Percentiles rank a stretch among this genome's conserved stretches.
phyloP scores from a whole-genome alignment of 176 grass and related monocot genomes.

The Cenchrus fungigraminus region DNA sequence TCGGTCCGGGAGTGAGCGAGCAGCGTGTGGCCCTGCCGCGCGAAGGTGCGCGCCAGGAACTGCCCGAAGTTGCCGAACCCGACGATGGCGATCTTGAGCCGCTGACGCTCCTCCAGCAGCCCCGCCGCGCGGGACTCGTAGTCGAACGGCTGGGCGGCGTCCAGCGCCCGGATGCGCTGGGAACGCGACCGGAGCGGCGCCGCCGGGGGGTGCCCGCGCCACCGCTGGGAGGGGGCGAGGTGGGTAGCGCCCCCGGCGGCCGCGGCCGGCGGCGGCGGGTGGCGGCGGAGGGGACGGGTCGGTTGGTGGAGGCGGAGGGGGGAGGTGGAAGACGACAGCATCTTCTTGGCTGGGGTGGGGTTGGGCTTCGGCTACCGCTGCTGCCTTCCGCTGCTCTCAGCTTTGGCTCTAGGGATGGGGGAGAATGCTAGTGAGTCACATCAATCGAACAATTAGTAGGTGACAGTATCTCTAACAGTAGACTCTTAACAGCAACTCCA shows the following conservation, averaged over 20 bases:
- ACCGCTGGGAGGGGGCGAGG: background rate
- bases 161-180: constrained; percentile 48
- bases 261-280: background rate
- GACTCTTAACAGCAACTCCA: no score
- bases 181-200: background rate
- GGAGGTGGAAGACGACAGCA: constrained; percentile 55
- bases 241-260: background rate
- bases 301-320: constrained; percentile 47
- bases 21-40: constrained; percentile 74
- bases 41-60: constrained; percentile 70
- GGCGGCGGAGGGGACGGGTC: constrained; percentile 28
- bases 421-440: background rate
- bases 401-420: background rate
- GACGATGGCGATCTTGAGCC: constrained; percentile 94
- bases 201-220: background rate
- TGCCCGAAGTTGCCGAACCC: constrained; percentile 92
- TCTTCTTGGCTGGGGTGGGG: constrained; percentile 1
- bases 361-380: background rate
- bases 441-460: background rate
- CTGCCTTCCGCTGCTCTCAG: background rate
- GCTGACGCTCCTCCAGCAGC: constrained; percentile 51
- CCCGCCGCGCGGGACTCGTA: constrained; percentile 59
- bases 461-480: no score
- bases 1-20: constrained; percentile 83
- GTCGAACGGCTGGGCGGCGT: constrained; percentile 73